A percentile compares a stretch with the other conserved stretches of the same genome.
phyloP scores from a whole-genome alignment of 225 moss, liverwort and hornwort genomes.

The Physcomitrium patens region DNA sequence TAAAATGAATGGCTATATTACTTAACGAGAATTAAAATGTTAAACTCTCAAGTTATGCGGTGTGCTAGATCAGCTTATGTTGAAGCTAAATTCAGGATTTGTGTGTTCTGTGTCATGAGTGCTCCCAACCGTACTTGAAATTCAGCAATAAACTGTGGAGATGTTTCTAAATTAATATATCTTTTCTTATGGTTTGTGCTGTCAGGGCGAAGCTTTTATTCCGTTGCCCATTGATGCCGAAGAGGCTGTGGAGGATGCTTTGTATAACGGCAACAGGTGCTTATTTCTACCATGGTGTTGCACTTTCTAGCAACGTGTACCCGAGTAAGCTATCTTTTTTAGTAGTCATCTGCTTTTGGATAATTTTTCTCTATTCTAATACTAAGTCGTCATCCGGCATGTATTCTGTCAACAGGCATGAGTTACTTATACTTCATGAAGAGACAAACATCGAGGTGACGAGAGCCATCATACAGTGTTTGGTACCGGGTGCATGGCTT shows the following conservation, averaged over 20 bases:
- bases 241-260: constrained; percentile 50
- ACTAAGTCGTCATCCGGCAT: constrained; percentile 11
- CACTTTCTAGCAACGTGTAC: neutral
- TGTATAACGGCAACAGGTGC: constrained; percentile 47
- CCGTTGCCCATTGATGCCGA: constrained; percentile 52
- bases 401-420: constrained; percentile 46
- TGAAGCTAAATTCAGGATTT: too few relatives aligned
- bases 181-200: neutral
- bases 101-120: too few relatives aligned
- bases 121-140: too few relatives aligned
- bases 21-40: too few relatives aligned
- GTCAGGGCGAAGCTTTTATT: constrained; percentile 57
- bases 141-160: too few relatives aligned
- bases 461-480: constrained; percentile 75
- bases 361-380: neutral
- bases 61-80: too few relatives aligned
- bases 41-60: too few relatives aligned
- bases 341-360: neutral
- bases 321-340: neutral
- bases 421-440: constrained; percentile 65
- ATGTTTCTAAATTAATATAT: constrained; percentile 16
- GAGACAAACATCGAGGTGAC: constrained; percentile 96
- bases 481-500: constrained; percentile 84
- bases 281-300: neutral
- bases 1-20: too few relatives aligned